phyloP scores from a whole-genome alignment of 495 filamentous ascomycete genomes.

The Pyrenula aspistea region DNA sequence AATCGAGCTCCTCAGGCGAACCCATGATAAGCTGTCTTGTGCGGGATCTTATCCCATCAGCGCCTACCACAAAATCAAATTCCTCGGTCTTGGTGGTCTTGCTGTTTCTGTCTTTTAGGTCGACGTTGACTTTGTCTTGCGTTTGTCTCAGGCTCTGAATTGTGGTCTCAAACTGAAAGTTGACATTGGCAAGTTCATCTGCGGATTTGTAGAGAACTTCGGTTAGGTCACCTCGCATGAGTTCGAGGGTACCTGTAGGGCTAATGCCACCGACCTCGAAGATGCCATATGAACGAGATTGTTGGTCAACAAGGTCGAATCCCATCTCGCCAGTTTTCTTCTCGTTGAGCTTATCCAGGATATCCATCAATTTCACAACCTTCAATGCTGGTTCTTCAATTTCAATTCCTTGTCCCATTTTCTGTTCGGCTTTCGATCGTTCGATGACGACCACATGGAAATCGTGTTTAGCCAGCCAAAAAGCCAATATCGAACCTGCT shows the following conservation, averaged over 20 bases:
- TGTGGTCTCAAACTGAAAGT: constrained; percentile 2
- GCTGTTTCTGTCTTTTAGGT: background rate
- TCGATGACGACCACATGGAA: constrained; percentile 10
- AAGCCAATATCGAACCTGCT: constrained; percentile 9
- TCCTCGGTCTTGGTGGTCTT: background rate
- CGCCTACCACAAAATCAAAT: constrained; percentile 1
- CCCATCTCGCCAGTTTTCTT: constrained; percentile 5
- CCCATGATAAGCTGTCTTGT: constrained; percentile 7
- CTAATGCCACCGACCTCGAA: constrained; percentile 5
- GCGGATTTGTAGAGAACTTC: constrained; percentile 7
- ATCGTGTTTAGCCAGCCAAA: constrained; percentile 11
- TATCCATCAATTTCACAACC: constrained; percentile 6
- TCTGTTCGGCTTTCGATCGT: constrained; percentile 6
- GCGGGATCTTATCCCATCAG: constrained; percentile 1
- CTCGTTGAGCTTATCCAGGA: constrained; percentile 5
- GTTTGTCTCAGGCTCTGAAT: constrained; percentile 8
- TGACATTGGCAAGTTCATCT: constrained; percentile 6
- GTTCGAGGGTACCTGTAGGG: constrained; percentile 7
- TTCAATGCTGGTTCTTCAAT: constrained; percentile 7
- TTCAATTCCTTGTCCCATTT: constrained; percentile 8
- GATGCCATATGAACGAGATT: constrained; percentile 4
- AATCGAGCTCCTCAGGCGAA: constrained; percentile 3
- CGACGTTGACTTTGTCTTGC: constrained; percentile 5
- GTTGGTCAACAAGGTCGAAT: constrained; percentile 6
- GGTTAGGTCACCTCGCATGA: constrained; percentile 8